Conservation (phyloP, 345 rosid species). For the Noccaea bulbosa region DNA sequence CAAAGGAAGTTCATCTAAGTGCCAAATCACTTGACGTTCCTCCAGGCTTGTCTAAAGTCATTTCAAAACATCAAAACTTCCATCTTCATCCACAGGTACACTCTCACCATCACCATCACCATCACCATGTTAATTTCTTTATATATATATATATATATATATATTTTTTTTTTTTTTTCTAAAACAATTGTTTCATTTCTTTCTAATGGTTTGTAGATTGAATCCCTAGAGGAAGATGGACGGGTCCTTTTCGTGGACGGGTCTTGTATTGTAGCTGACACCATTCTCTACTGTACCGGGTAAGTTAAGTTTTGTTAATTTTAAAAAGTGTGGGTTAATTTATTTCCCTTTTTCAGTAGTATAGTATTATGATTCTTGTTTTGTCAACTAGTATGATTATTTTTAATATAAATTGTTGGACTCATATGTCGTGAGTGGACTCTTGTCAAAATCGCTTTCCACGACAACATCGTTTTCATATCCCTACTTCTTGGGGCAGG, state of each 20-base stretch:
- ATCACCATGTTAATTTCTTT: background rate
- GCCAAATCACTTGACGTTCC: slow-evolving; percentile 58
- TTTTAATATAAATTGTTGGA: background rate
- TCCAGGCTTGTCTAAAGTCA: slow-evolving; percentile 65
- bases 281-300: slow-evolving; percentile 90
- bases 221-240: slow-evolving; percentile 69
- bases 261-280: slow-evolving; percentile 59
- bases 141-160: too few relatives aligned
- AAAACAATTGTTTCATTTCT: background rate
- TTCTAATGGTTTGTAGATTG: slow-evolving; percentile 55
- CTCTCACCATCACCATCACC: background rate
- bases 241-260: slow-evolving; percentile 63
- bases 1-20: slow-evolving; percentile 74
- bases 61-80: slow-evolving; percentile 57
- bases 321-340: background rate
- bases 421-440: slow-evolving; percentile 23
- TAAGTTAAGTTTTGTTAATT: slow-evolving; percentile 33
- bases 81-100: slow-evolving; percentile 63
- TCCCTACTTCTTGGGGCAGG: slow-evolving; percentile 24
- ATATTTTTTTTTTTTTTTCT: background rate
- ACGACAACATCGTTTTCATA: slow-evolving; percentile 7
- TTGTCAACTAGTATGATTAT: background rate
- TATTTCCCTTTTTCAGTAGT: background rate
- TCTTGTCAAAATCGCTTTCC: slow-evolving; percentile 10
- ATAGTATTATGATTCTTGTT: background rate